A percentile compares a stretch with the other conserved stretches of the same genome.
Conservation (phyloP, 2,329 filamentous ascomycete genomes). For the Zasmidium cellare region DNA sequence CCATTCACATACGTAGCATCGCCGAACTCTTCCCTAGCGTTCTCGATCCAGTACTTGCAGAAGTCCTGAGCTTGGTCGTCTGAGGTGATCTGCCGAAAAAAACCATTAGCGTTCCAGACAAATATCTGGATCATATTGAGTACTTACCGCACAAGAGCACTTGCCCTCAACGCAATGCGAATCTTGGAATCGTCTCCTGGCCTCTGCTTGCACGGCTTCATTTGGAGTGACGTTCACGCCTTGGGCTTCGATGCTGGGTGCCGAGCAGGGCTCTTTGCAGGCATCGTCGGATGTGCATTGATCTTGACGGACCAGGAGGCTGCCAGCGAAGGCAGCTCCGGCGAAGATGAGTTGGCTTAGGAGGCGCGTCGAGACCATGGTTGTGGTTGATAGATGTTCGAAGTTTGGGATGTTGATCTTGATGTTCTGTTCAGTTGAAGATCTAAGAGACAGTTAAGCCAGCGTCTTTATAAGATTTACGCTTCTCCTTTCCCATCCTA, state of each 20-base stretch:
- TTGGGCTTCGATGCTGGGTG: background rate
- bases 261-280: slow-evolving; percentile 13
- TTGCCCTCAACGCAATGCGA: slow-evolving; percentile 5
- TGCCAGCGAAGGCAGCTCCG: slow-evolving; percentile 6
- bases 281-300: slow-evolving; percentile 18
- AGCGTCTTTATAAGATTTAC: too few species aligned
- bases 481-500: background rate
- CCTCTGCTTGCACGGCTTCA: slow-evolving; percentile 15
- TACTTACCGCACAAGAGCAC: slow-evolving; percentile 13
- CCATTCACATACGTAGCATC: slow-evolving; percentile 17
- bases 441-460: background rate
- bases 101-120: background rate
- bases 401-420: background rate
- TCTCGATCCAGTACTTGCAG: slow-evolving; percentile 15
- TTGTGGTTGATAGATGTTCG: background rate
- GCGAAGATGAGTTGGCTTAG: slow-evolving; percentile 10
- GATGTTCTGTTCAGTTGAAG: background rate
- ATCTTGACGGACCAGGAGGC: slow-evolving; percentile 5
- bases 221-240: slow-evolving; percentile 14
- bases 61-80: slow-evolving; percentile 11
- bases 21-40: slow-evolving; percentile 12
- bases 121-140: background rate
- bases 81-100: slow-evolving; percentile 3
- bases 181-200: slow-evolving; percentile 14
- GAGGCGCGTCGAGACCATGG: slow-evolving; percentile 8